Conservation (phyloP, 2,329 filamentous ascomycete species). For the Cladosporium sp. region DNA sequence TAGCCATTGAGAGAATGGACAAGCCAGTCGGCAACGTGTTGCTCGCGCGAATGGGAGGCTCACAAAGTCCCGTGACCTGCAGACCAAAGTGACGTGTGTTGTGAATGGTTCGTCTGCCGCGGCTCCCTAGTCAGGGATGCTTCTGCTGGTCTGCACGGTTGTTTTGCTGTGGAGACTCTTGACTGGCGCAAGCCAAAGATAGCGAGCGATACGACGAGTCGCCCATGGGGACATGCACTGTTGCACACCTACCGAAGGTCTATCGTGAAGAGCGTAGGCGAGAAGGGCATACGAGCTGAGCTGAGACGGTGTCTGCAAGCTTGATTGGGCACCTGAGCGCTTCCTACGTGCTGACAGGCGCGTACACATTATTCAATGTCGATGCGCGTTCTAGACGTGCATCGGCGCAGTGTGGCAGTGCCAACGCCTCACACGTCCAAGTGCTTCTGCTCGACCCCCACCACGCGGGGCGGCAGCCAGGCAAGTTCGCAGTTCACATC, state of each 20-base stretch:
- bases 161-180: neutral
- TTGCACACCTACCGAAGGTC: too few relatives aligned
- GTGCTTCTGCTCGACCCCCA: neutral
- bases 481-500: neutral
- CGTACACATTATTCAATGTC: neutral
- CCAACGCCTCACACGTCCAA: neutral
- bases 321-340: neutral
- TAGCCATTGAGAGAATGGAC: conserved; percentile 17
- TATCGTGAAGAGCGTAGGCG: too few relatives aligned
- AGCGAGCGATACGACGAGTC: neutral
- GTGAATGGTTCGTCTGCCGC: neutral
- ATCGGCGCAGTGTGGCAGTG: neutral
- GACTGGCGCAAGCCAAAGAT: neutral
- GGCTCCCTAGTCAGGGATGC: neutral
- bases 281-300: neutral
- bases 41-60: too few relatives aligned
- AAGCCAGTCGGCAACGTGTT: too few relatives aligned
- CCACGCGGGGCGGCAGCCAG: neutral
- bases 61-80: neutral
- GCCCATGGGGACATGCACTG: too few relatives aligned
- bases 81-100: neutral
- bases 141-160: neutral
- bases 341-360: neutral
- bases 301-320: neutral
- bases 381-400: neutral